A percentile compares a stretch with the other conserved stretches of the same genome.
These are phyloP conservation scores for Candida hungchunana DNA, from an alignment of 805 yeast species.

Conservation along the genomic window DNA sequence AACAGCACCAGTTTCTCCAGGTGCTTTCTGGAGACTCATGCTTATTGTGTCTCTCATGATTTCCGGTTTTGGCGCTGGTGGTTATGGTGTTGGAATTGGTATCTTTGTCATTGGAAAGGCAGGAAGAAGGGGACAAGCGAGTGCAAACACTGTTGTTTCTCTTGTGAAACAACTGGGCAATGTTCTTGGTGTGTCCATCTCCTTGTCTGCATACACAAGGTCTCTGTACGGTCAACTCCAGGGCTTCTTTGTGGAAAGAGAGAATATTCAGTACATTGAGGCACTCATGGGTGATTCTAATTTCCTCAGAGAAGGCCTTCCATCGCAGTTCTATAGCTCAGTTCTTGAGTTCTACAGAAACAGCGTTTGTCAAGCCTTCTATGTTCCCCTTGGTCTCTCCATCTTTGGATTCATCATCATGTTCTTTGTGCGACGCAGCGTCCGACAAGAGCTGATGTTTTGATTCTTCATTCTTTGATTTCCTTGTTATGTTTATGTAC, in stretches of 20 bases:
- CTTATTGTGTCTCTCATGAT: constrained; percentile 28
- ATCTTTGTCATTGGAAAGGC: constrained; percentile 39
- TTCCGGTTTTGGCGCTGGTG: constrained; percentile 38
- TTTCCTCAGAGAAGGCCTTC: constrained; percentile 15
- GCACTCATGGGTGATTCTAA: constrained; percentile 17
- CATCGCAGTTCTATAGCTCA: constrained; percentile 7
- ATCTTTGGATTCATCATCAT: constrained; percentile 13
- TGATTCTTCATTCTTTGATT: background rate
- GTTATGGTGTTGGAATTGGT: constrained; percentile 35
- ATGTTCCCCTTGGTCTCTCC: constrained; percentile 15
- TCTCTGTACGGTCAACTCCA: constrained; percentile 27
- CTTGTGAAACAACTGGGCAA: constrained; percentile 41
- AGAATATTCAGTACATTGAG: constrained; percentile 3
- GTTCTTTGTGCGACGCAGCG: constrained; percentile 12
- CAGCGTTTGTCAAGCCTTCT: constrained; percentile 15
- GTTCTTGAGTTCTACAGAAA: constrained; percentile 17
- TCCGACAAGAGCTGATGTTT: constrained; percentile 6
- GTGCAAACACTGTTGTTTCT: constrained; percentile 42
- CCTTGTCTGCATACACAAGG: constrained; percentile 31
- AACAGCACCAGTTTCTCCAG: constrained; percentile 14
- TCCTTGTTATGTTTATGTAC: background rate
- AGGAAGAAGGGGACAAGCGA: constrained; percentile 38
- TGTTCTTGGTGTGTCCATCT: constrained; percentile 39
- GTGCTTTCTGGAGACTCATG: constrained; percentile 19
- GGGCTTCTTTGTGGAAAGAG: constrained; percentile 21